Conservation (phyloP, 2,329 filamentous ascomycete species). For the Colletotrichum sp. region DNA sequence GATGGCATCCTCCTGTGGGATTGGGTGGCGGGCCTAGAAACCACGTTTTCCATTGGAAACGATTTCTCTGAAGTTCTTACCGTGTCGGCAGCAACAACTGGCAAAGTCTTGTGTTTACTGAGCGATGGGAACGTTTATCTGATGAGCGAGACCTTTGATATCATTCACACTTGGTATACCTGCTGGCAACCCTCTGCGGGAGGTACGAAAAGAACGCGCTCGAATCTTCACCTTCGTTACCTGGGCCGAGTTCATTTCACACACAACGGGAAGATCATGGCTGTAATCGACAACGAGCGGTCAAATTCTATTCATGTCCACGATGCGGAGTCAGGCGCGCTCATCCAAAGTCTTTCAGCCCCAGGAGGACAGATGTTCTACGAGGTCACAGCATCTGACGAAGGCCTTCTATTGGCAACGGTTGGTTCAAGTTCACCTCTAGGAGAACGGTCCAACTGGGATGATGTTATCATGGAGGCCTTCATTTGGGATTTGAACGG, state of each 20-base stretch:
- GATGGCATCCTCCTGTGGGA: background rate
- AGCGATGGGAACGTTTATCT: background rate
- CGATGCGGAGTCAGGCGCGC: background rate
- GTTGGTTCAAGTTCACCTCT: background rate
- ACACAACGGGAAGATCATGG: background rate
- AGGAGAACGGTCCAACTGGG: accelerated
- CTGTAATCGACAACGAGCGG: background rate
- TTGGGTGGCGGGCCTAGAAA: background rate
- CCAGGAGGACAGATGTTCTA: background rate
- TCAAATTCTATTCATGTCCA: background rate
- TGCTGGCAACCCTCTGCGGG: background rate
- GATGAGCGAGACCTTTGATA: background rate
- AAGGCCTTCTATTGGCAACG: background rate
- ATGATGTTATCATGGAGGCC: background rate
- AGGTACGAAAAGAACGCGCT: too few species aligned
- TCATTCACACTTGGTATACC: background rate
- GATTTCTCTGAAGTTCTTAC: background rate
- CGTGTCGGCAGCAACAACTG: background rate
- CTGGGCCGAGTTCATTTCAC: background rate
- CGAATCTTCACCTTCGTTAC: too few species aligned
- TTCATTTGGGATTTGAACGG: background rate
- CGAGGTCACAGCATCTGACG: background rate
- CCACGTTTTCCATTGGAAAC: background rate
- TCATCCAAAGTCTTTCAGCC: background rate
- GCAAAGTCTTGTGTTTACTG: background rate